Evolutionary conservation across 208 protist genomes (phyloP).

Genomic region (Leishmania tropica): DNA sequence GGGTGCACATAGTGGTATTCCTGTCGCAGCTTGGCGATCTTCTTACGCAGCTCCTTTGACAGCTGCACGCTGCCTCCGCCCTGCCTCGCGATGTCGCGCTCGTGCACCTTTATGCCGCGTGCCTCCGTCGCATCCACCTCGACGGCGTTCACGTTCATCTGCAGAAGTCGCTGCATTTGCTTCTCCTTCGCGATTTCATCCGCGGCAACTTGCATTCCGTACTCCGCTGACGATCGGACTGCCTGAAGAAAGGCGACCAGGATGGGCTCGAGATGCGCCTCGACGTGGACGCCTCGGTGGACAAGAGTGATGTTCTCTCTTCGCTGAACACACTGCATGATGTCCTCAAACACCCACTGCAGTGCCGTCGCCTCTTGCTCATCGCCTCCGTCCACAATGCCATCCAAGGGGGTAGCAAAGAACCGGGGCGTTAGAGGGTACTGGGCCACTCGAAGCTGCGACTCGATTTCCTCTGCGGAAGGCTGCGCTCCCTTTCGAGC

Average conservation of each 20-base stretch:
- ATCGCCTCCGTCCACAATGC: conserved; percentile 47
- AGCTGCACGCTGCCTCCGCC: conserved; percentile 33
- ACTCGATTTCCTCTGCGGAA: conserved; percentile 24
- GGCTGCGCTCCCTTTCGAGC: conserved; percentile 19
- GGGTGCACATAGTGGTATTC: conserved; percentile 51
- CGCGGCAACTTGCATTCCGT: conserved; percentile 90
- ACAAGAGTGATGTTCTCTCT: conserved; percentile 88
- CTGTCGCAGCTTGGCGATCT: conserved; percentile 44
- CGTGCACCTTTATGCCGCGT: conserved; percentile 21
- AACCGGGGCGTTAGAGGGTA: conserved; percentile 45
- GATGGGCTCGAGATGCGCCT: conserved; percentile 64
- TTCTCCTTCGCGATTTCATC: conserved; percentile 90
- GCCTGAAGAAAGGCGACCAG: conserved; percentile 61
- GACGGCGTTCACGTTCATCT: conserved; percentile 55
- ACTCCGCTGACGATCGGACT: conserved; percentile 69
- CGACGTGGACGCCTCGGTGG: conserved; percentile 66
- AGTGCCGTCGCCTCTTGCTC: conserved; percentile 36
- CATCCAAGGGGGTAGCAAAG: conserved; percentile 74
- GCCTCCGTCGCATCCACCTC: conserved; percentile 23
- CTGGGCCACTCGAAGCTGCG: conserved; percentile 17
- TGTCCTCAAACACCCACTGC: conserved; percentile 60
- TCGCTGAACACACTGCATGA: conserved; percentile 54
- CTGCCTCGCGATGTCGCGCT: conserved; percentile 10
- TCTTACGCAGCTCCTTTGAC: conserved; percentile 53
- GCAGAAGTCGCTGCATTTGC: conserved; percentile 90